These are phyloP conservation scores for Cudoniella acicularis DNA, from an alignment of 495 filamentous ascomycete genomes.

Conservation along the genomic window DNA sequence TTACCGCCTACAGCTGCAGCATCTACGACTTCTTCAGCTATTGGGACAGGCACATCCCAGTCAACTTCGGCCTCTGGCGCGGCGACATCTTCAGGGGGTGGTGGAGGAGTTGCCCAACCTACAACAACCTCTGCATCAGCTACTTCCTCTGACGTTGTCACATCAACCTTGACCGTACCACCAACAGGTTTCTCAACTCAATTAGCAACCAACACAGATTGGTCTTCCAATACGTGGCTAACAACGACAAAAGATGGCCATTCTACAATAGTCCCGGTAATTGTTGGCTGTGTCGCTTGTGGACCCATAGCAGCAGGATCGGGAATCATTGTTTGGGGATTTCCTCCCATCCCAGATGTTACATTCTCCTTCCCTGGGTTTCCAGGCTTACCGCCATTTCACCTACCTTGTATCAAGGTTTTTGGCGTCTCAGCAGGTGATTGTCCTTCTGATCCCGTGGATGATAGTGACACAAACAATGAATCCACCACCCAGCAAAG, in stretches of 20 bases:
- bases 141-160: no score
- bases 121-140: no score
- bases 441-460: constrained; percentile 4
- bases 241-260: not conserved
- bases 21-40: no score
- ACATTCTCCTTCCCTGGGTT: not conserved
- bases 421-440: not conserved
- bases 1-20: no score
- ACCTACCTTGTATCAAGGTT: constrained; percentile 5
- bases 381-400: not conserved
- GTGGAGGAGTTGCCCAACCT: no score
- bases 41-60: no score
- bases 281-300: not conserved
- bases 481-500: not conserved
- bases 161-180: not conserved
- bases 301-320: no score
- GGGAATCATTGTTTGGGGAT: not conserved
- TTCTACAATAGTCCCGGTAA: not conserved
- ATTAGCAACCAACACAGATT: not conserved
- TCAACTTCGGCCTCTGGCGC: no score
- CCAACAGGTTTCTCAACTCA: not conserved
- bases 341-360: not conserved
- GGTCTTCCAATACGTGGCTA: not conserved
- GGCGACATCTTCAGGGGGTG: no score
- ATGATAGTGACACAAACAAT: not conserved